Percentiles rank a stretch among this genome's conserved stretches.
Conservation (phyloP, 2,329 filamentous ascomycete species). For the Penicillium capsulatum region DNA sequence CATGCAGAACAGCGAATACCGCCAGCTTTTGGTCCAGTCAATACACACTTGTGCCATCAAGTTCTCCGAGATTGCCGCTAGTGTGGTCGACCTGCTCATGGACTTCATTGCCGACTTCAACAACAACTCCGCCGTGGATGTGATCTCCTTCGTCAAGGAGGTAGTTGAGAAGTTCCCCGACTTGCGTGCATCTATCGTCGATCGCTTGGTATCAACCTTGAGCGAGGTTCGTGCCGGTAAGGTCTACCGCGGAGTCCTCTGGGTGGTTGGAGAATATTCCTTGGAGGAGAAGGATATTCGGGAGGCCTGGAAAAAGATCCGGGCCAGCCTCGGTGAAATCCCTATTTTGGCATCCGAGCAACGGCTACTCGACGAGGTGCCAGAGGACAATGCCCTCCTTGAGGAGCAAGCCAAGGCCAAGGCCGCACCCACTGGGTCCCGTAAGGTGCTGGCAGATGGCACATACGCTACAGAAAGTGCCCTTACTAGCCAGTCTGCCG, state of each 20-base stretch:
- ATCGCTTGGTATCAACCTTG: slow-evolving; percentile 81
- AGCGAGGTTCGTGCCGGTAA: slow-evolving; percentile 93
- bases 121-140: slow-evolving; percentile 92
- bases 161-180: slow-evolving; percentile 97
- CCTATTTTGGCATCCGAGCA: slow-evolving; percentile 95
- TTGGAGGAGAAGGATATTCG: slow-evolving; percentile 89
- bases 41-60: slow-evolving; percentile 99
- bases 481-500: slow-evolving; percentile 85
- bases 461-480: slow-evolving; percentile 97
- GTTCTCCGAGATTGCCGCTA: slow-evolving; percentile 95
- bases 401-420: slow-evolving; percentile 76
- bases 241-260: slow-evolving; percentile 92
- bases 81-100: slow-evolving; percentile 95
- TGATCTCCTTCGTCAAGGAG: slow-evolving; percentile 98
- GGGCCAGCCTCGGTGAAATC: slow-evolving; percentile 90
- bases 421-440: slow-evolving; percentile 73
- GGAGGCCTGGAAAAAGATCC: slow-evolving; percentile 94
- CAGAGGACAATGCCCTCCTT: slow-evolving; percentile 62
- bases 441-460: slow-evolving; percentile 90
- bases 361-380: slow-evolving; percentile 77
- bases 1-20: slow-evolving; percentile 75
- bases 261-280: slow-evolving; percentile 97
- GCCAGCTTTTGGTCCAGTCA: slow-evolving; percentile 89
- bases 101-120: slow-evolving; percentile 99
- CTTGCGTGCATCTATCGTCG: slow-evolving; percentile 79